These are phyloP conservation scores for Venustampulla echinocandica DNA, from an alignment of 495 filamentous ascomycete genomes.

Conservation along the genomic window DNA sequence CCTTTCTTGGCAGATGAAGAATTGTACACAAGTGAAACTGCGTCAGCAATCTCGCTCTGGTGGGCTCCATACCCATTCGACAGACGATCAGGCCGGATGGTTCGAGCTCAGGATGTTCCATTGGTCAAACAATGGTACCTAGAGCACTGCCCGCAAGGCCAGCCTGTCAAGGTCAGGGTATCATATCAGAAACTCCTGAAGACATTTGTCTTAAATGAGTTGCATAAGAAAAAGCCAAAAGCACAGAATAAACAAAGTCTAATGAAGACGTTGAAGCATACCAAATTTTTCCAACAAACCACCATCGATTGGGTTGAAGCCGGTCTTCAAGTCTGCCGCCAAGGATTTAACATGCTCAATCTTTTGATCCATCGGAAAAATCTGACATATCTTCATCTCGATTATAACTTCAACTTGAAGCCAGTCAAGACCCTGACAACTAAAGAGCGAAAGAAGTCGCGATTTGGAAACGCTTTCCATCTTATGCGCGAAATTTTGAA, in stretches of 20 bases:
- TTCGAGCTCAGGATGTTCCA: constrained; percentile 92
- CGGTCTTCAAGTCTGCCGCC: constrained; percentile 93
- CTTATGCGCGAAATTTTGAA: constrained; percentile 98
- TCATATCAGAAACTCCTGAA: constrained; percentile 99
- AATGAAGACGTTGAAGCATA: constrained; percentile 80
- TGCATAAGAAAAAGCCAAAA: constrained; percentile 92
- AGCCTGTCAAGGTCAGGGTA: constrained; percentile 96
- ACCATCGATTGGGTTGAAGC: constrained; percentile 99
- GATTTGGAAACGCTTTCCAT: constrained; percentile 99
- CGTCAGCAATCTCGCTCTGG: constrained; percentile 90
- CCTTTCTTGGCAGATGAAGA: constrained; percentile 89
- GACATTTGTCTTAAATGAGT: constrained; percentile 90
- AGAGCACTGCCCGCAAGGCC: constrained; percentile 84
- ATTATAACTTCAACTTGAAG: constrained; percentile 99
- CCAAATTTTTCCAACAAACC: constrained; percentile 99
- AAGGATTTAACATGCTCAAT: constrained; percentile 99
- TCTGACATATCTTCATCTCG: constrained; percentile 94
- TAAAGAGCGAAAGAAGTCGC: constrained; percentile 99
- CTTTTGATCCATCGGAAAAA: constrained; percentile 98
- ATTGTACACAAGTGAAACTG: constrained; percentile 80
- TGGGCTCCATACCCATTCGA: constrained; percentile 98
- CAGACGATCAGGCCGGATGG: constrained; percentile 93
- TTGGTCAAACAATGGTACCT: constrained; percentile 98
- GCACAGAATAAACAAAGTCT: constrained; percentile 91
- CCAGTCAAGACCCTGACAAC: constrained; percentile 98